Percentiles rank a stretch among this genome's conserved stretches.
Evolutionary conservation across 495 filamentous ascomycete species (phyloP).

Genomic region (Penicillium desertorum): DNA sequence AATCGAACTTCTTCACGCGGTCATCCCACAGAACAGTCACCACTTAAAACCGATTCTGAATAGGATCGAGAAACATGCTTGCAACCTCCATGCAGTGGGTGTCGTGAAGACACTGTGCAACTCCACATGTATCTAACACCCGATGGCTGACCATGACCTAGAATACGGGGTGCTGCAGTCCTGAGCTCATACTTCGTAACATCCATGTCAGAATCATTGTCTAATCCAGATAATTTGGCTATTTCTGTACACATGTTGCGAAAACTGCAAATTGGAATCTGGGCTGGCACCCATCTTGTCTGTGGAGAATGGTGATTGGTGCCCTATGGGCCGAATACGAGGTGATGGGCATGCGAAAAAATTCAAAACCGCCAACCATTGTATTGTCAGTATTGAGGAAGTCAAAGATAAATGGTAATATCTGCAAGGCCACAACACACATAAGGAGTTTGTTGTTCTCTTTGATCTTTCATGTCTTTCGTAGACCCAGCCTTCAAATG

Average conservation of each 20-base stretch:
- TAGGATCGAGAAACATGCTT: not conserved
- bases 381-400: not conserved
- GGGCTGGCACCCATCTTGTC: not conserved
- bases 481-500: too few relatives aligned
- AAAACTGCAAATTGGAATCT: constrained; percentile 1
- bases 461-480: not conserved
- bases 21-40: not conserved
- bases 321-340: constrained; percentile 11
- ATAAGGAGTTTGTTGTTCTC: not conserved
- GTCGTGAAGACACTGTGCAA: not conserved
- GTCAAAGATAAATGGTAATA: not conserved
- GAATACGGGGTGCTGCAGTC: not conserved
- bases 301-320: constrained; percentile 10
- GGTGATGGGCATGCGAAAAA: not conserved
- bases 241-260: not conserved
- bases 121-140: not conserved
- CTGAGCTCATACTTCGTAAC: not conserved
- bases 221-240: not conserved
- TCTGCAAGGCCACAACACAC: not conserved
- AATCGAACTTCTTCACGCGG: not conserved
- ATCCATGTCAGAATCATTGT: not conserved
- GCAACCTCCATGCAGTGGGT: not conserved
- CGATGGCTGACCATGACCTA: not conserved
- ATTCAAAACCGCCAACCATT: not conserved
- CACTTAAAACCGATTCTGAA: too few relatives aligned